Conservation (phyloP, 352 stramenopile genomes). For the Pythium brachiatum region DNA sequence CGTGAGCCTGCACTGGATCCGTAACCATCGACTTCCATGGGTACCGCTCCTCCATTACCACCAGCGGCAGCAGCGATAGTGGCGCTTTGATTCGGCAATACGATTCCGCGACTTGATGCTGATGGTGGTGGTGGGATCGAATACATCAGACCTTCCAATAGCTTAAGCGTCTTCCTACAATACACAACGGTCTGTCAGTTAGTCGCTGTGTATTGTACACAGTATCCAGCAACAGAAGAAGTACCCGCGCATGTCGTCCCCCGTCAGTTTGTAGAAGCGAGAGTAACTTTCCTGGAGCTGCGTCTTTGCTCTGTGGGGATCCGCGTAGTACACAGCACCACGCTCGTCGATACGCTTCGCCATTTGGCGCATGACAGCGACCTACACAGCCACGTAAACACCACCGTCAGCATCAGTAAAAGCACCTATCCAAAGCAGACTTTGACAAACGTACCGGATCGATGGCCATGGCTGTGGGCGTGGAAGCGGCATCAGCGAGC, state of each 20-base stretch:
- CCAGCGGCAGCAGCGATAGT: background rate
- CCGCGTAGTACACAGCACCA: constrained; percentile 35
- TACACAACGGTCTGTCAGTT: background rate
- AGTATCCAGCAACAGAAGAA: background rate
- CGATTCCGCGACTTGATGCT: background rate
- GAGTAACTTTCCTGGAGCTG: constrained; percentile 77
- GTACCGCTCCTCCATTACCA: background rate
- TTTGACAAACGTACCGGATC: constrained; percentile 17
- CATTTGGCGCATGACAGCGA: constrained; percentile 76
- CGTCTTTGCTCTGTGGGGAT: constrained; percentile 40
- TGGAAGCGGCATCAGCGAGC: constrained; percentile 42
- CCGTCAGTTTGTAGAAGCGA: constrained; percentile 71
- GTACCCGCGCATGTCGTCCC: constrained; percentile 75
- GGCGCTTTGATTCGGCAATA: background rate
- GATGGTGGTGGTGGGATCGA: constrained; percentile 21
- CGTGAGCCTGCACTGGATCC: background rate
- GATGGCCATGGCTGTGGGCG: constrained; percentile 12
- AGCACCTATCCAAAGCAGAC: background rate
- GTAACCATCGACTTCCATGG: constrained; percentile 26
- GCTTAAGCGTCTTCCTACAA: constrained; percentile 59
- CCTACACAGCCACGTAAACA: constrained; percentile 25
- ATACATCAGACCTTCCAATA: constrained; percentile 72
- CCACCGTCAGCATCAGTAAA: background rate
- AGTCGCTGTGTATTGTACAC: background rate
- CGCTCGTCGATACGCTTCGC: constrained; percentile 61